Evolutionary conservation across 1,284 basidiomycete genomes (phyloP).

Genomic region (Pyrrhoderma noxium): DNA sequence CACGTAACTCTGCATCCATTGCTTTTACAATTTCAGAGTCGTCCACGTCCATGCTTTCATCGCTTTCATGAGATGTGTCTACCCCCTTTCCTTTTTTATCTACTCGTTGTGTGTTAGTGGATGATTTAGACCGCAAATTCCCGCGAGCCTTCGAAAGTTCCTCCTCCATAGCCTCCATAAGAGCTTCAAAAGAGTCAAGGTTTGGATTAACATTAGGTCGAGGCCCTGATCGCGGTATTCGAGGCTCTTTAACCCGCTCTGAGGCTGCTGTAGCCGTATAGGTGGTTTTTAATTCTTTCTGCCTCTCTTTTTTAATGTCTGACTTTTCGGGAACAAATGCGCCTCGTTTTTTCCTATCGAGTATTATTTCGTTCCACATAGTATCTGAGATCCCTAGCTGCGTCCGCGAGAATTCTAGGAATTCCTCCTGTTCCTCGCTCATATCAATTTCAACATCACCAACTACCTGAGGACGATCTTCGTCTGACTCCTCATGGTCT

Average conservation of each 20-base stretch:
- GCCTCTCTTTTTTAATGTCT: background rate
- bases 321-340: slow-evolving; percentile 54
- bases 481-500: slow-evolving; percentile 59
- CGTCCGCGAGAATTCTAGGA: slow-evolving; percentile 86
- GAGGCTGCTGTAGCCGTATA: background rate
- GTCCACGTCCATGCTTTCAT: slow-evolving; percentile 26
- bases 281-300: background rate
- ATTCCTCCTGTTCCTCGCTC: slow-evolving; percentile 85
- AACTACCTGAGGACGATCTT: slow-evolving; percentile 70
- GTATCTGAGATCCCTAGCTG: slow-evolving; percentile 79
- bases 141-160: slow-evolving; percentile 52
- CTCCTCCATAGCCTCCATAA: slow-evolving; percentile 91
- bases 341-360: slow-evolving; percentile 66
- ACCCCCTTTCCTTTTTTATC: slow-evolving; percentile 25
- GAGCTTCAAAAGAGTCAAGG: slow-evolving; percentile 86
- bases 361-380: slow-evolving; percentile 78
- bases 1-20: slow-evolving; percentile 81
- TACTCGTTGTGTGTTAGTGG: slow-evolving; percentile 20
- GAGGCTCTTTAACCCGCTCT: background rate
- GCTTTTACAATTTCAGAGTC: slow-evolving; percentile 63
- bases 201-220: slow-evolving; percentile 49
- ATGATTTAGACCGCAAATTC: background rate
- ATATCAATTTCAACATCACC: slow-evolving; percentile 84
- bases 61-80: slow-evolving; percentile 32
- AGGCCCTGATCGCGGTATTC: slow-evolving; percentile 24